Percentiles rank a stretch among this genome's conserved stretches.
These are phyloP conservation scores for Trichosporon faecale DNA, from an alignment of 1,284 basidiomycete genomes.

Conservation along the genomic window DNA sequence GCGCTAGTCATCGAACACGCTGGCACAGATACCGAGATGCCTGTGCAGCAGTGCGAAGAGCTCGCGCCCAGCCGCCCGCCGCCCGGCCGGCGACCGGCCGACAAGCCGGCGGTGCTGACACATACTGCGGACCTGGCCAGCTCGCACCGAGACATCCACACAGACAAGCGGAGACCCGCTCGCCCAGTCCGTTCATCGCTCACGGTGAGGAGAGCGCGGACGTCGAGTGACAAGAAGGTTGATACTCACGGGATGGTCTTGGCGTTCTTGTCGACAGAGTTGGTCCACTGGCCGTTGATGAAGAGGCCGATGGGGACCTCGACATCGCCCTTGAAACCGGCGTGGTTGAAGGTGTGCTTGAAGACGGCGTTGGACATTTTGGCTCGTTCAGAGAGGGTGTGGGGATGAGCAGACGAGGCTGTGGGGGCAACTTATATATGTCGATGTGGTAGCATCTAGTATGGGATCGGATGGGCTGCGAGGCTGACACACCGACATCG, in stretches of 20 bases:
- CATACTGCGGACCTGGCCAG: neutral
- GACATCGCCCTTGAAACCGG: conserved; percentile 66
- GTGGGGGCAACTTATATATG: conserved; percentile 19
- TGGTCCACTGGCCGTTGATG: conserved; percentile 75
- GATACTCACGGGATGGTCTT: conserved; percentile 49
- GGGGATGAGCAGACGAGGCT: neutral
- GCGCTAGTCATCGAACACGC: neutral
- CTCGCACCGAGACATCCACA: neutral
- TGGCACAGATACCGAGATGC: neutral
- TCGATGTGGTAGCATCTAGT: no score
- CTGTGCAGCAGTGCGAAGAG: neutral
- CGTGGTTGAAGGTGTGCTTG: conserved; percentile 62
- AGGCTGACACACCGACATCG: neutral
- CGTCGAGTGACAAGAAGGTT: neutral
- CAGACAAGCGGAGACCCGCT: neutral
- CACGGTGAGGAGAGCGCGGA: neutral
- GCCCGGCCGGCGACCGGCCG: neutral
- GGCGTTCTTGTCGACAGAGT: conserved; percentile 60
- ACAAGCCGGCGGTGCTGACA: neutral
- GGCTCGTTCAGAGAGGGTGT: neutral
- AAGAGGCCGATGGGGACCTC: conserved; percentile 70
- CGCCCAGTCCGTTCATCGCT: neutral
- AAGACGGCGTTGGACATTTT: conserved; percentile 41
- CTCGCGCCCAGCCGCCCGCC: no score
- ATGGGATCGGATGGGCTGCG: neutral